Base-by-base conservation (phyloP, 2,329 filamentous ascomycete species). In the Drechmeria coniospora region DNA sequence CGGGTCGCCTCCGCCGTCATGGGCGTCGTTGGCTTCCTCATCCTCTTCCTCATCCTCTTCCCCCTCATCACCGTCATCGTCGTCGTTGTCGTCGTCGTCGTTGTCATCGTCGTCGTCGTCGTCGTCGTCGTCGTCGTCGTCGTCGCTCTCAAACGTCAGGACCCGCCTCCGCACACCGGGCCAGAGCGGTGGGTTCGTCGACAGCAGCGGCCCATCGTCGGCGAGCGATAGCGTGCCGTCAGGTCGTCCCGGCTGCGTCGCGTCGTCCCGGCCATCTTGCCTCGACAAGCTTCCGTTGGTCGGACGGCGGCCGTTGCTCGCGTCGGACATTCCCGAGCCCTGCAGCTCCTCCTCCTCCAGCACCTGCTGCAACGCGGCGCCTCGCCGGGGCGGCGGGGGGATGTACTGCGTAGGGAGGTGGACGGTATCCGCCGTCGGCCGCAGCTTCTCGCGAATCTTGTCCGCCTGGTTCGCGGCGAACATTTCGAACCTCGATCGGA, bases 381-480 rank as follows among this genome's bases (percentile, higher is more conserved):
- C 68, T 32, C 60, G 55, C n/a, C 72, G 59, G 20, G 63, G 59
- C 12, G 72, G 72, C 1, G 72, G 69, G 3, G 72, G 71, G 10
- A 77, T 74, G 6, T 74, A 61, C 12, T 59, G 69, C 2, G 71
- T 61, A 2, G 70, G 68, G 12, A 76, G 50, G 33, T 59, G 63
- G 13, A 65, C 63, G 2, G 62, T 68, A 37, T 68, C 61, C 1
- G 62, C 57, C 1, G 60, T 62, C 8, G 68, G 61, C 8, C 63
- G 56, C 25, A 72, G 57, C 32, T 55, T 61, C 30, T 75, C 70
- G 8, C 68, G 56, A 5, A 75, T 46, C 42, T 59, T 65, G 36
- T 76, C 71, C 1, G 69, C 72, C 35, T 75, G 69, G 6, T 57
- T 61, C 1, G 58, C 67, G 1, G 70, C 68, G 38, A 75, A 75